Conservation (phyloP, 352 stramenopile species). For the Phytophthora sojae region DNA sequence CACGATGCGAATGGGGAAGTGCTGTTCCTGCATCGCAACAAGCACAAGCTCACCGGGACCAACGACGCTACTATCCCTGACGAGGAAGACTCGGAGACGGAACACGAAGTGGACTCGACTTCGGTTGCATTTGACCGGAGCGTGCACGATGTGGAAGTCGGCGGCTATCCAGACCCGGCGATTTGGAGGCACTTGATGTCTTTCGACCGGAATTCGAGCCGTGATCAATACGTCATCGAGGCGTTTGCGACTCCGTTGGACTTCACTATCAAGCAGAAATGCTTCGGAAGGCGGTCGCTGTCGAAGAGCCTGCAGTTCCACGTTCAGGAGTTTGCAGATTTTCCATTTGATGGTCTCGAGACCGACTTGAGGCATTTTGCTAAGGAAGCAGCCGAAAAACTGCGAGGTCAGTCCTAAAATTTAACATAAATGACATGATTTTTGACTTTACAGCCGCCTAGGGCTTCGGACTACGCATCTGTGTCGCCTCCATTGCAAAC, state of each 20-base stretch:
- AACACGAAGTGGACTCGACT: background rate
- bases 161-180: conserved; percentile 39
- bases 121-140: background rate
- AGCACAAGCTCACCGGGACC: conserved; percentile 44
- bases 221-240: conserved; percentile 53
- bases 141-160: background rate
- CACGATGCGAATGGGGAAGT: conserved; percentile 41
- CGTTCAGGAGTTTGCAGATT: conserved; percentile 9
- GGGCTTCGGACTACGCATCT: background rate
- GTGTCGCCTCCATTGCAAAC: conserved; percentile 11
- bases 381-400: conserved; percentile 6
- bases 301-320: conserved; percentile 24
- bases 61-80: background rate
- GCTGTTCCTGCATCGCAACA: conserved; percentile 64
- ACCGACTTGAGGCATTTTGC: conserved; percentile 20
- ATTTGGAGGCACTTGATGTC: conserved; percentile 73
- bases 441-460: background rate
- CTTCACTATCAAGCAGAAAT: conserved; percentile 59
- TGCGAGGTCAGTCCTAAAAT: background rate
- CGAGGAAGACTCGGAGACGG: background rate
- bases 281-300: conserved; percentile 47
- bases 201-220: conserved; percentile 49
- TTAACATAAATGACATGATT: background rate
- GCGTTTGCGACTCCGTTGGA: conserved; percentile 45
- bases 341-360: conserved; percentile 21